A percentile compares a stretch with the other conserved stretches of the same genome.
These are phyloP conservation scores for Liquidambar formosana DNA, from an alignment of 164 flowering plant genomes.

Conservation along the genomic window DNA sequence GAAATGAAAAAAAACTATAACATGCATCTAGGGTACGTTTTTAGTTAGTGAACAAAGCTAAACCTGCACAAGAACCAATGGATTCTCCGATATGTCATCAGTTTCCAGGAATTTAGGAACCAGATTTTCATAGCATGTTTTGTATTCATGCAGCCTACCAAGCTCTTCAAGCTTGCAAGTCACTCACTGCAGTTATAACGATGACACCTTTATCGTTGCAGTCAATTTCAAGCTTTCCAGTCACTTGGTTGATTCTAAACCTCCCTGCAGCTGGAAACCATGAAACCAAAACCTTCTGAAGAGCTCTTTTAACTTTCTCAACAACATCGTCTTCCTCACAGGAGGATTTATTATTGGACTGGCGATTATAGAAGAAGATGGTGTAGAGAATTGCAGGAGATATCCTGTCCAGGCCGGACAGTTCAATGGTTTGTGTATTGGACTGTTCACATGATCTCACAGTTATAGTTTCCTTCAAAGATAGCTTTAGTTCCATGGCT, in stretches of 20 bases:
- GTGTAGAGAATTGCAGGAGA: slow-evolving; percentile 28
- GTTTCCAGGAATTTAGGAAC: slow-evolving; percentile 21
- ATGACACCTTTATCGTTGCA: slow-evolving; percentile 26
- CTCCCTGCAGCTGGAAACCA: slow-evolving; percentile 37
- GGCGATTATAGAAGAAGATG: slow-evolving; percentile 23
- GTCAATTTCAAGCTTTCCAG: slow-evolving; percentile 32
- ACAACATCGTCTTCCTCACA: slow-evolving; percentile 8
- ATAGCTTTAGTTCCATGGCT: slow-evolving; percentile 11
- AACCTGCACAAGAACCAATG: slow-evolving; percentile 29
- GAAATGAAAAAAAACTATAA: background rate
- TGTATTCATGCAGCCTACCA: slow-evolving; percentile 28
- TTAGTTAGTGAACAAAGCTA: background rate
- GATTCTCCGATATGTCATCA: slow-evolving; percentile 21
- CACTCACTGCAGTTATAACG: slow-evolving; percentile 19
- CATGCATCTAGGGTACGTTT: slow-evolving; percentile 7
- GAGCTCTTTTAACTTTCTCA: slow-evolving; percentile 18
- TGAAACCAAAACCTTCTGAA: slow-evolving; percentile 23
- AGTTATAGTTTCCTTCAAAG: slow-evolving; percentile 5
- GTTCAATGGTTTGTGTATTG: slow-evolving; percentile 17
- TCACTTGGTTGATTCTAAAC: slow-evolving; percentile 18
- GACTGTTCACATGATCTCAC: slow-evolving; percentile 15
- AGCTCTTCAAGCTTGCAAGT: slow-evolving; percentile 28
- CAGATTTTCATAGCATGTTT: slow-evolving; percentile 24
- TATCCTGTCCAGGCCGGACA: slow-evolving; percentile 31
- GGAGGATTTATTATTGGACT: background rate